Evolutionary conservation across 2,329 filamentous ascomycete species (phyloP), one percentile per base, ranked within the genome.

Genomic region (Sporothrix schenckii): DNA sequence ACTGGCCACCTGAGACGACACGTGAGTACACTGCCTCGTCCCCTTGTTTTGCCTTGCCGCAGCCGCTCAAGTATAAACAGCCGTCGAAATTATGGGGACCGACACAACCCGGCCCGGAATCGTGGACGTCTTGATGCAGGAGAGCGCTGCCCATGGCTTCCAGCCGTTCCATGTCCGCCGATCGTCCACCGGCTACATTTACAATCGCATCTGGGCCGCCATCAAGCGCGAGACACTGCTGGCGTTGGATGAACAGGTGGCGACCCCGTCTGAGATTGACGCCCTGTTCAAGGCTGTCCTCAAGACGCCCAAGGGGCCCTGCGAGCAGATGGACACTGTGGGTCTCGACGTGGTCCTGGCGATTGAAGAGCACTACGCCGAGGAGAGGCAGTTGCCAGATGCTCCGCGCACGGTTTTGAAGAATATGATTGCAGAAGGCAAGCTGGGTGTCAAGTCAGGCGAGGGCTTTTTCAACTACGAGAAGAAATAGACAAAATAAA

Each of bases 121-220:
- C 11, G 39, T 69, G 3, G 44, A 19, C 14, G 30, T 27, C 10
- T 44, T 69, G 1, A 69, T 61, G 66, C 41, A 60, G 3, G 53
- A 50, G 44, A n/a, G 41, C 0, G 44, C 66, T 14, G 66, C 53
- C 16, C 66, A 69, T 30, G 66, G 66, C 4, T 69, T 69, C 44
- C 66, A 69, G 44, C 66, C 66, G 19, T 69, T 69, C 13, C 54
- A 49, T 19, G 66, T 69, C 5, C 66, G 66, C 24, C 41, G 16
- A 2, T 41, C 66, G 10, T 69, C 66, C 6, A 69, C 66, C 3
- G 66, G 66, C 9, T 69, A 69, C 27, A 69, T 69, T 19, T 69
- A 69, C 19, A 69, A 69, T 30, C 56, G 66, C 19, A 69, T 69
- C 39, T 69, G 66, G 66, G 66, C 66, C 1, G 66, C 66, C 24